Conservation (phyloP, 2,329 filamentous ascomycete genomes). For the Monilinia fructicola region DNA sequence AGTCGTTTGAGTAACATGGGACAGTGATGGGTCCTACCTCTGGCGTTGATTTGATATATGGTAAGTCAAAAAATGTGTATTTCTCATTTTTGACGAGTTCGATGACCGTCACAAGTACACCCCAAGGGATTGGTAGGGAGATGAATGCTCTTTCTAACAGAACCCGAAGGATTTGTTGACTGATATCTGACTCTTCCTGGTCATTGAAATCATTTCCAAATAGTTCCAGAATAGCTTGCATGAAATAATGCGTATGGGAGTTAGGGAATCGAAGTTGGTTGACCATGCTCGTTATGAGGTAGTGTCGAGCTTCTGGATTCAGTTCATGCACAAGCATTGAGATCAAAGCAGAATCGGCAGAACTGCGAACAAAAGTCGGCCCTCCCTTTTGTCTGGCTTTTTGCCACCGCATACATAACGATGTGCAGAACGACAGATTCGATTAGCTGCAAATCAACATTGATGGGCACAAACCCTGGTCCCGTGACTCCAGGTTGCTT, state of each 20-base stretch:
- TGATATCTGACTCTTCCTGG: constrained; percentile 76
- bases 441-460: constrained; percentile 68
- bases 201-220: constrained; percentile 75
- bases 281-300: constrained; percentile 77
- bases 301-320: constrained; percentile 76
- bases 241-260: constrained; percentile 89
- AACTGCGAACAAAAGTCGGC: constrained; percentile 62
- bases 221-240: constrained; percentile 76
- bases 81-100: constrained; percentile 90
- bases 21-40: constrained; percentile 58
- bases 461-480: constrained; percentile 65
- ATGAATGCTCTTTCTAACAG: constrained; percentile 84
- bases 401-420: constrained; percentile 67
- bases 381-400: constrained; percentile 58
- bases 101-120: constrained; percentile 80
- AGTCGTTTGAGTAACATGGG: constrained; percentile 1
- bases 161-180: constrained; percentile 87
- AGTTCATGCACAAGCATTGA: constrained; percentile 75
- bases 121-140: constrained; percentile 94
- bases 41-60: constrained; percentile 85
- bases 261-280: constrained; percentile 93
- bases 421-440: constrained; percentile 84
- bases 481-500: constrained; percentile 58
- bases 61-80: constrained; percentile 88
- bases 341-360: constrained; percentile 69